Evolutionary conservation across 2,329 filamentous ascomycete genomes (phyloP).

Genomic region (Pseudogymnoascus sp.): DNA sequence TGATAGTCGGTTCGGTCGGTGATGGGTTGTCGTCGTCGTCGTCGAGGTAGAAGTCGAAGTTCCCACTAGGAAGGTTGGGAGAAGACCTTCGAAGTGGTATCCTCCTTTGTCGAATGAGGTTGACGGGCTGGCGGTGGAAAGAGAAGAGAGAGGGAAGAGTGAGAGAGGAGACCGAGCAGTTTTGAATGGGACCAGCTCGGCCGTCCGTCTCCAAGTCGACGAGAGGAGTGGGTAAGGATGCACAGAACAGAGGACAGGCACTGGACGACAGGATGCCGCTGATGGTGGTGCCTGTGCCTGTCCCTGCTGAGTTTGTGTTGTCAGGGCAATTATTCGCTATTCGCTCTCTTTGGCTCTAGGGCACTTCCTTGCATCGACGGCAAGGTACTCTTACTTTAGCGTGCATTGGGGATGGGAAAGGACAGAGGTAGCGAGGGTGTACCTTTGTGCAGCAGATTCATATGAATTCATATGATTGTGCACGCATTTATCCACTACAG

Average conservation of each 20-base stretch:
- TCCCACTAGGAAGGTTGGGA: constrained; percentile 10
- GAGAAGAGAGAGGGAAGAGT: neutral
- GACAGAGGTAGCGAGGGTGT: neutral
- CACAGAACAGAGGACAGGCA: neutral
- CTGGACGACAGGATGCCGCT: neutral
- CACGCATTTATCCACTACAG: neutral
- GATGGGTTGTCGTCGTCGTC: neutral
- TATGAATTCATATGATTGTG: neutral
- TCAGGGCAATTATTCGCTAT: constrained; percentile 1
- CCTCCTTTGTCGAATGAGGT: neutral
- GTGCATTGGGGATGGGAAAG: neutral
- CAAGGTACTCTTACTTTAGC: constrained; percentile 5
- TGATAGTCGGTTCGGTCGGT: neutral
- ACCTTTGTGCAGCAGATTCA: neutral
- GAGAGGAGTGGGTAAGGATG: constrained; percentile 9
- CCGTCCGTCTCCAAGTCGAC: constrained; percentile 7
- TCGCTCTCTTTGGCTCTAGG: neutral
- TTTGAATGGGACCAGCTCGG: constrained; percentile 7
- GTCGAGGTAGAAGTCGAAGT: neutral
- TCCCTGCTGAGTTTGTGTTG: constrained; percentile 9
- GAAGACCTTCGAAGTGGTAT: constrained; percentile 9
- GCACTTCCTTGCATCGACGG: neutral
- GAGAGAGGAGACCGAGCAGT: neutral
- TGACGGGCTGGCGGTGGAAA: neutral
- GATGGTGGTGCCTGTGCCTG: constrained; percentile 3